These are phyloP conservation scores for Kandelia obovata DNA, from an alignment of 345 rosid genomes.

Conservation along the genomic window DNA sequence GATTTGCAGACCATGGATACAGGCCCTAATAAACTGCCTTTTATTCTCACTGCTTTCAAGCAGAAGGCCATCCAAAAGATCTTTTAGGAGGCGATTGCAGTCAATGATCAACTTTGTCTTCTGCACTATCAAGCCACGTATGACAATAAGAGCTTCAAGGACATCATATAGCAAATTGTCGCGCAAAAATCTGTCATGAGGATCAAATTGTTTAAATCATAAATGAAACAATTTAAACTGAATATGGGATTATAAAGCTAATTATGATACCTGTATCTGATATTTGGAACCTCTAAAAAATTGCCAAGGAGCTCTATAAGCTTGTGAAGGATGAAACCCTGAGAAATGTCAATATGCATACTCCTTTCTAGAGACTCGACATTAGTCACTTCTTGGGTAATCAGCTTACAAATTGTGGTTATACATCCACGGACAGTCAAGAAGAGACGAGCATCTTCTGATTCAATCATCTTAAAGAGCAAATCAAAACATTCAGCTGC, in stretches of 20 bases:
- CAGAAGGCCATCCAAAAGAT: slow-evolving; percentile 89
- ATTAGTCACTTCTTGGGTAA: slow-evolving; percentile 85
- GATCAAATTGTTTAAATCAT: slow-evolving; percentile 19
- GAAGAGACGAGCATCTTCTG: slow-evolving; percentile 90
- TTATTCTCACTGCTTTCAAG: slow-evolving; percentile 96
- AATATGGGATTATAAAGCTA: not conserved
- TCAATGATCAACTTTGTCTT: slow-evolving; percentile 97
- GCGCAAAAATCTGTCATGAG: slow-evolving; percentile 72
- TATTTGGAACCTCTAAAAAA: slow-evolving; percentile 84
- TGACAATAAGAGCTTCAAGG: slow-evolving; percentile 93
- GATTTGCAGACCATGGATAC: slow-evolving; percentile 84
- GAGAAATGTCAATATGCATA: slow-evolving; percentile 92
- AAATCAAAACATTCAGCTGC: slow-evolving; percentile 94
- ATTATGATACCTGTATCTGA: slow-evolving; percentile 69
- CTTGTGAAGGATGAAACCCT: slow-evolving; percentile 96
- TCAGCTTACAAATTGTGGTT: slow-evolving; percentile 67
- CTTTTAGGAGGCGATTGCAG: slow-evolving; percentile 84
- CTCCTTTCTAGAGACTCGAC: slow-evolving; percentile 89
- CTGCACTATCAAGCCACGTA: slow-evolving; percentile 90
- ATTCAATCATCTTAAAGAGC: slow-evolving; percentile 84
- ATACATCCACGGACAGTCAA: slow-evolving; percentile 89
- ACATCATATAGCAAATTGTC: slow-evolving; percentile 84
- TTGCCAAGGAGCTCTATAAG: slow-evolving; percentile 92
- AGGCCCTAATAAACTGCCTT: slow-evolving; percentile 85
- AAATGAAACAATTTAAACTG: slow-evolving; percentile 6